Evolutionary conservation across 176 grass and related monocot species (phyloP).

Genomic region (Phragmites australis): DNA sequence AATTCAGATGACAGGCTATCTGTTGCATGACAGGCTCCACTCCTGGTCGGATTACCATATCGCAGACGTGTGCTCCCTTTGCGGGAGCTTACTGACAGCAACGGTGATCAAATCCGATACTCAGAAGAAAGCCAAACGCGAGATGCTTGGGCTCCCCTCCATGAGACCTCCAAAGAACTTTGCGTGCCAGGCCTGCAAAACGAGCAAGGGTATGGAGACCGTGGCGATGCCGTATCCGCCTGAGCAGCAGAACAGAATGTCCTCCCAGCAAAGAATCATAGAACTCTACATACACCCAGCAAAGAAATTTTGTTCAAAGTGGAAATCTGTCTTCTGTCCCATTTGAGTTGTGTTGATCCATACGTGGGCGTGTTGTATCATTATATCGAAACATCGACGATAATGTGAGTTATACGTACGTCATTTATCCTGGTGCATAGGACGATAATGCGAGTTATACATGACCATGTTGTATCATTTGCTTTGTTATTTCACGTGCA

Average conservation of each 20-base stretch:
- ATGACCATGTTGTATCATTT: too few species aligned
- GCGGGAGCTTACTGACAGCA: slow-evolving; percentile 68
- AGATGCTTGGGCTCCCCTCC: slow-evolving; percentile 57
- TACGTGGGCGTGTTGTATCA: neutral
- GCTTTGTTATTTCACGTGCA: too few species aligned
- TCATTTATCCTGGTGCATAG: too few species aligned
- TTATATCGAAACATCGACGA: slow-evolving; percentile 8
- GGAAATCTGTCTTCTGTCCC: neutral
- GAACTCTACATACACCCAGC: neutral
- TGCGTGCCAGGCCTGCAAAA: slow-evolving; percentile 73
- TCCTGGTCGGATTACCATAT: slow-evolving; percentile 91
- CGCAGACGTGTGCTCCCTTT: slow-evolving; percentile 75
- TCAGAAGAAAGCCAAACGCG: slow-evolving; percentile 55
- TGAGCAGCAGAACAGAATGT: slow-evolving; percentile 49
- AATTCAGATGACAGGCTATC: slow-evolving; percentile 54
- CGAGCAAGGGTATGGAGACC: slow-evolving; percentile 89
- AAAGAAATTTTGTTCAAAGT: neutral
- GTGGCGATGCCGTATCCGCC: slow-evolving; percentile 87
- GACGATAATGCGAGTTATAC: too few species aligned
- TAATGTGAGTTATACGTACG: neutral
- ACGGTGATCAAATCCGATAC: slow-evolving; percentile 45
- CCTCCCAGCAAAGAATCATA: slow-evolving; percentile 17
- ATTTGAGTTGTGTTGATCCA: neutral
- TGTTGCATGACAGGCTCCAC: slow-evolving; percentile 90
- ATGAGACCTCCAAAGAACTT: slow-evolving; percentile 62